Conservation (phyloP, 805 yeast species). For the Candida alai region DNA sequence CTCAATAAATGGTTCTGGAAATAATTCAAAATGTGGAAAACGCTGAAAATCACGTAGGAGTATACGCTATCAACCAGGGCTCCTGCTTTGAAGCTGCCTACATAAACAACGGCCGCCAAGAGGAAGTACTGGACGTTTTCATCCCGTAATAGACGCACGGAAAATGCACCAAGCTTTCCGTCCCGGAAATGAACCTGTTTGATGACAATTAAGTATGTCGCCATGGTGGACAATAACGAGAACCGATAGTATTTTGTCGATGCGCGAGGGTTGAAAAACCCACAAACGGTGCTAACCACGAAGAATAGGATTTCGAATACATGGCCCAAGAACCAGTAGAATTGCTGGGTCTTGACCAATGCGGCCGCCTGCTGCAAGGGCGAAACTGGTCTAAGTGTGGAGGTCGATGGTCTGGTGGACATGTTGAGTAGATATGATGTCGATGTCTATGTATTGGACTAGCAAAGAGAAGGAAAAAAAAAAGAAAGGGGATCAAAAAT, state of each 20-base stretch:
- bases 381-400: slow-evolving; percentile 3
- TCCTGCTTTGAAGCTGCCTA: slow-evolving; percentile 27
- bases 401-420: background rate
- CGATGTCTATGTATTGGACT: too few relatives aligned
- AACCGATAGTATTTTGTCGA: slow-evolving; percentile 23
- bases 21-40: slow-evolving; percentile 36
- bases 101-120: slow-evolving; percentile 28
- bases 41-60: slow-evolving; percentile 32
- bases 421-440: too few relatives aligned
- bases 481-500: too few relatives aligned
- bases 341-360: slow-evolving; percentile 47
- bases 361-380: slow-evolving; percentile 9
- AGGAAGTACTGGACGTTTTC: slow-evolving; percentile 39
- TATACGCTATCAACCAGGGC: slow-evolving; percentile 36
- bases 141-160: slow-evolving; percentile 23
- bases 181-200: slow-evolving; percentile 49
- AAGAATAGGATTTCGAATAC: slow-evolving; percentile 44
- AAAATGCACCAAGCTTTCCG: slow-evolving; percentile 8
- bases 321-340: slow-evolving; percentile 70
- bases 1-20: slow-evolving; percentile 34
- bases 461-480: too few relatives aligned
- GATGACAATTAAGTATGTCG: slow-evolving; percentile 61
- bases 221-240: slow-evolving; percentile 47
- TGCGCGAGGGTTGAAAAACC: slow-evolving; percentile 37
- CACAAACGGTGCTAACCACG: slow-evolving; percentile 32